Percentiles rank a stretch among this genome's conserved stretches.
Evolutionary conservation across 2,329 filamentous ascomycete genomes (phyloP).

Genomic region (Colletotrichum simmondsii): DNA sequence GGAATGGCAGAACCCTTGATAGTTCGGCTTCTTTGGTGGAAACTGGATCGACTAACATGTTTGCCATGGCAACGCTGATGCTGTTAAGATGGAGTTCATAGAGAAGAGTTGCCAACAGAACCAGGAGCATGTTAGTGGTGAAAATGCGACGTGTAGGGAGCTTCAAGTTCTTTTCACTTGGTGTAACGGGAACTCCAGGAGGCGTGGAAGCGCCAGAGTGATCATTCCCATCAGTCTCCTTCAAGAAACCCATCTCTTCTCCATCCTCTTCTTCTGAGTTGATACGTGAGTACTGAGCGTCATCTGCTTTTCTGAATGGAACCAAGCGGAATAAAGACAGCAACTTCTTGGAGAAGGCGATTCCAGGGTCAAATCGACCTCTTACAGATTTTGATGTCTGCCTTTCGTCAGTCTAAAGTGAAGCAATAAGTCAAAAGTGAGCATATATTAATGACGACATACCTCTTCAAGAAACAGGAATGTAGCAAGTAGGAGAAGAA

Average conservation of each 20-base stretch:
- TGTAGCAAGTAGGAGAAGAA: neutral
- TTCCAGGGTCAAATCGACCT: neutral
- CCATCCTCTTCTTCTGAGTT: neutral
- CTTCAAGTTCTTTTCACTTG: too few relatives aligned
- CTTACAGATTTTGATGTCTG: neutral
- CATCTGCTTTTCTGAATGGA: neutral
- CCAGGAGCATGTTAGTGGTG: neutral
- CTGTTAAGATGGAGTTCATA: neutral
- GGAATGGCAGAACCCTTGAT: neutral
- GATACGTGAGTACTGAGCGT: neutral
- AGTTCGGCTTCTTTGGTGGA: neutral
- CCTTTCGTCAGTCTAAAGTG: neutral
- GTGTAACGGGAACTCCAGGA: too few relatives aligned
- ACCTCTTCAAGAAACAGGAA: slow-evolving; percentile 8
- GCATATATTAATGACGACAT: neutral
- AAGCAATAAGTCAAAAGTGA: neutral
- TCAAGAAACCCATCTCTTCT: neutral
- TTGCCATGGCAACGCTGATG: neutral
- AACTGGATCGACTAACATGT: neutral
- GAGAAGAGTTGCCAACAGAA: neutral
- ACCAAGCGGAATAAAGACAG: neutral
- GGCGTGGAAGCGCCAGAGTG: neutral
- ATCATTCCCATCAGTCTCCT: neutral
- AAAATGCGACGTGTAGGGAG: neutral
- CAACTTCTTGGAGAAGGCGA: neutral